Conservation (phyloP, 2,329 filamentous ascomycete genomes). For the Alternaria infectoria region DNA sequence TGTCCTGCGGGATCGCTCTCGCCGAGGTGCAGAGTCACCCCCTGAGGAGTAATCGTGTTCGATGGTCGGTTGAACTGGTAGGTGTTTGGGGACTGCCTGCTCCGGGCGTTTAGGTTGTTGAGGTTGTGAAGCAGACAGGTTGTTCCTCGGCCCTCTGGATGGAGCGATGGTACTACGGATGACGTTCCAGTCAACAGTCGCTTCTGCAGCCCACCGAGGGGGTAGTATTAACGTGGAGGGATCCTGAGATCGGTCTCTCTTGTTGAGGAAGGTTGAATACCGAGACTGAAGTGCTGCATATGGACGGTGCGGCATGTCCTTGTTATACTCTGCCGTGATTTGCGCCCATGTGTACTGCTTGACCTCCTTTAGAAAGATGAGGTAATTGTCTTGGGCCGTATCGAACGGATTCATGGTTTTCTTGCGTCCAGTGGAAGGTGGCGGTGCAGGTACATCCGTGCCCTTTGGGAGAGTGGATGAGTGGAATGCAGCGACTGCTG, state of each 20-base stretch:
- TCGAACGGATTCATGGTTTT: constrained; percentile 12
- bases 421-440: background rate
- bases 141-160: background rate
- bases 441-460: background rate
- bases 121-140: background rate
- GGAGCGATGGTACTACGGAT: constrained; percentile 17
- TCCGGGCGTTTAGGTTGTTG: background rate
- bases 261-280: constrained; percentile 36
- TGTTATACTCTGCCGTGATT: constrained; percentile 37
- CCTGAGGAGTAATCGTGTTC: constrained; percentile 29
- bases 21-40: constrained; percentile 19
- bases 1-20: constrained; percentile 29
- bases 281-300: constrained; percentile 30
- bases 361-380: constrained; percentile 52
- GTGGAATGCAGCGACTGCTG: background rate
- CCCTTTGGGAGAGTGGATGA: background rate
- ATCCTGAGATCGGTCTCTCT: constrained; percentile 34
- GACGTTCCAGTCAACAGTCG: constrained; percentile 28
- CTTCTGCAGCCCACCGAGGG: constrained; percentile 32
- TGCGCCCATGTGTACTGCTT: constrained; percentile 45
- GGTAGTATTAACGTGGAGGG: constrained; percentile 30
- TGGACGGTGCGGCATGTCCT: constrained; percentile 42
- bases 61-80: background rate
- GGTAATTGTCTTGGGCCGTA: constrained; percentile 35
- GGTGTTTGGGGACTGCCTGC: background rate